Conservation (phyloP, 2,329 filamentous ascomycete species). For the Thielaviopsis cerberus region DNA sequence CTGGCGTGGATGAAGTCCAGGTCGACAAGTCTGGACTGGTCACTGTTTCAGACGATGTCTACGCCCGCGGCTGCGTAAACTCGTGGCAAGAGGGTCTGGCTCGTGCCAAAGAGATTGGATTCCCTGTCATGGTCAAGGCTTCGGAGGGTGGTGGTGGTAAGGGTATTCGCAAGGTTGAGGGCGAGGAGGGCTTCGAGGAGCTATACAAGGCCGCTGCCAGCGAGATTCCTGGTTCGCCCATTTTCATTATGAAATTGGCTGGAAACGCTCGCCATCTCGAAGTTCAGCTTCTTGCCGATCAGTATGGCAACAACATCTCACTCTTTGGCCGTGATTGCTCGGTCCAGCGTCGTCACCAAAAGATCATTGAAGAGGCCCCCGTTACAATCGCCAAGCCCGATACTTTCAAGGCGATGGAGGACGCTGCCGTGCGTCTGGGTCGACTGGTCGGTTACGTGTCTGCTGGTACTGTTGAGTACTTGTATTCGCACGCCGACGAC, state of each 20-base stretch:
- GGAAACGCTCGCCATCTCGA: constrained; percentile 93
- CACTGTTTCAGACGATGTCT: constrained; percentile 70
- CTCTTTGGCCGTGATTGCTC: constrained; percentile 97
- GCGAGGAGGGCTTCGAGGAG: constrained; percentile 64
- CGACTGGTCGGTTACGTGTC: constrained; percentile 94
- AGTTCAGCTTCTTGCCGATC: constrained; percentile 90
- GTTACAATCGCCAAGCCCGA: constrained; percentile 81
- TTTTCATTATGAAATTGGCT: constrained; percentile 99
- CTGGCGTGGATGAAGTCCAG: constrained; percentile 64
- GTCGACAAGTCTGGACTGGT: constrained; percentile 74
- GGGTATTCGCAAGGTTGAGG: constrained; percentile 88
- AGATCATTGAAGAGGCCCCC: constrained; percentile 97
- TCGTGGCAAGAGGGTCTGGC: constrained; percentile 77
- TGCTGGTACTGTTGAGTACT: constrained; percentile 93
- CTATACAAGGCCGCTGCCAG: constrained; percentile 91
- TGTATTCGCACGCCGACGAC: constrained; percentile 94
- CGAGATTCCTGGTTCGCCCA: constrained; percentile 94
- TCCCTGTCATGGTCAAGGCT: constrained; percentile 99
- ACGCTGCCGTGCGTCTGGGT: constrained; percentile 83
- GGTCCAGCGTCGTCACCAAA: constrained; percentile 93
- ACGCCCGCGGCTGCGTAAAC: constrained; percentile 76
- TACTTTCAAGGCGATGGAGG: constrained; percentile 93
- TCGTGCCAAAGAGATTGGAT: constrained; percentile 79
- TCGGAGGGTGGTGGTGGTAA: constrained; percentile 98
- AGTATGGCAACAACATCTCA: constrained; percentile 99